These are phyloP conservation scores for Calocera cornea DNA, from an alignment of 768 basidiomycete genomes.

Conservation along the genomic window DNA sequence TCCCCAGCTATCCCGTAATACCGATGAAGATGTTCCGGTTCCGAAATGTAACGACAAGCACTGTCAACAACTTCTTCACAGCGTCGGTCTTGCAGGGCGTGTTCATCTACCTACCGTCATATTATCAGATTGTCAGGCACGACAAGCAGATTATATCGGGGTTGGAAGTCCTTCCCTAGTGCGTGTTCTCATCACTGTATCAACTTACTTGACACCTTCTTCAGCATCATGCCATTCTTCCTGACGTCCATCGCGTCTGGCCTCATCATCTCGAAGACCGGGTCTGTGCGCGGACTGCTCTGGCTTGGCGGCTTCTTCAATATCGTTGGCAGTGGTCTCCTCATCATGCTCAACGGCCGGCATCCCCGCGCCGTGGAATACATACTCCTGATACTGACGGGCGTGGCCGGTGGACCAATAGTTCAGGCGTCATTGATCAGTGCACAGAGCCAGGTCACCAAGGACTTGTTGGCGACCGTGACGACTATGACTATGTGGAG, in stretches of 20 bases:
- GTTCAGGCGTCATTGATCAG: not conserved
- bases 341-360: not conserved
- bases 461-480: not conserved
- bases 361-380: not conserved
- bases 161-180: not conserved
- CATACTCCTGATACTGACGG: not conserved
- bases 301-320: not conserved
- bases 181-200: not conserved
- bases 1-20: not conserved
- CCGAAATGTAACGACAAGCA: not conserved
- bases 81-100: not conserved
- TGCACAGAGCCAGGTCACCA: not conserved
- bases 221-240: not conserved
- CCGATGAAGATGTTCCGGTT: not conserved
- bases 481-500: conserved; percentile 1
- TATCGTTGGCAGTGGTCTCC: not conserved
- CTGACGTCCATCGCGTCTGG: not conserved
- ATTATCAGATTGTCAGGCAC: not conserved
- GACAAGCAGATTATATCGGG: not conserved
- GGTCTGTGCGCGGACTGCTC: not conserved
- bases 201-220: not conserved
- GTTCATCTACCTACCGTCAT: not conserved
- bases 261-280: not conserved
- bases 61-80: not conserved
- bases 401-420: not conserved